phyloP scores from a whole-genome alignment of 305 asterid species.

The Fraxinus sp. region DNA sequence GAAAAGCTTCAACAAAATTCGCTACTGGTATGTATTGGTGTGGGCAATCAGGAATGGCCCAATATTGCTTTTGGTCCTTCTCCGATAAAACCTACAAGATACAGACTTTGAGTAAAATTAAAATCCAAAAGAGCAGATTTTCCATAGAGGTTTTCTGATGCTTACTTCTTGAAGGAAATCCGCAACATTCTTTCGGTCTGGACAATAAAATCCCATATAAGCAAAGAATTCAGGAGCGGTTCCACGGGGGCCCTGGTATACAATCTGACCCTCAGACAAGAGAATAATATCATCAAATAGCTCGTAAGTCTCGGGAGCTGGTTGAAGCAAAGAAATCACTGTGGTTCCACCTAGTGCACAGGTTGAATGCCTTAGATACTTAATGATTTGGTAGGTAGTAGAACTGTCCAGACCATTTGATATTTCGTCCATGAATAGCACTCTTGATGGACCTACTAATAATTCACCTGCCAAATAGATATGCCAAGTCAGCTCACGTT shows the following conservation, averaged over 20 bases:
- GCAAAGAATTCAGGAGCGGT: slow-evolving; percentile 41
- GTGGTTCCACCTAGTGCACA: slow-evolving; percentile 26
- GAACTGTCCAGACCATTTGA: not conserved
- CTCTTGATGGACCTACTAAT: slow-evolving; percentile 80
- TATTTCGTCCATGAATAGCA: slow-evolving; percentile 17
- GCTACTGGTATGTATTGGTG: not conserved
- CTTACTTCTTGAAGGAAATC: slow-evolving; percentile 54
- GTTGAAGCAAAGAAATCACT: slow-evolving; percentile 52
- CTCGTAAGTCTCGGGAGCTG: slow-evolving; percentile 56
- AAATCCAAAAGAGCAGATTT: not conserved
- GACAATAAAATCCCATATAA: slow-evolving; percentile 47
- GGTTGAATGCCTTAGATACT: slow-evolving; percentile 5
- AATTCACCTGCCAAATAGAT: slow-evolving; percentile 71
- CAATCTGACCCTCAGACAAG: slow-evolving; percentile 44
- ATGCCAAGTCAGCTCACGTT: slow-evolving; percentile 29
- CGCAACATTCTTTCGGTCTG: slow-evolving; percentile 48
- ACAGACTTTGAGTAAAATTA: not conserved
- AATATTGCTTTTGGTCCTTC: slow-evolving; percentile 3
- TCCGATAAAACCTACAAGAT: not conserved
- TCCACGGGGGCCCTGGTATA: slow-evolving; percentile 52
- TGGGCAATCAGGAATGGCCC: slow-evolving; percentile 3
- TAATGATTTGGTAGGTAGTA: slow-evolving; percentile 21
- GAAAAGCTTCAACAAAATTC: not conserved
- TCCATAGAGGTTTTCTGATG: not conserved
- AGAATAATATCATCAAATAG: slow-evolving; percentile 34